Evolutionary conservation across 441 rosid genomes (phyloP), one percentile per base, ranked within the genome.

Genomic region (Gossypium laxum): DNA sequence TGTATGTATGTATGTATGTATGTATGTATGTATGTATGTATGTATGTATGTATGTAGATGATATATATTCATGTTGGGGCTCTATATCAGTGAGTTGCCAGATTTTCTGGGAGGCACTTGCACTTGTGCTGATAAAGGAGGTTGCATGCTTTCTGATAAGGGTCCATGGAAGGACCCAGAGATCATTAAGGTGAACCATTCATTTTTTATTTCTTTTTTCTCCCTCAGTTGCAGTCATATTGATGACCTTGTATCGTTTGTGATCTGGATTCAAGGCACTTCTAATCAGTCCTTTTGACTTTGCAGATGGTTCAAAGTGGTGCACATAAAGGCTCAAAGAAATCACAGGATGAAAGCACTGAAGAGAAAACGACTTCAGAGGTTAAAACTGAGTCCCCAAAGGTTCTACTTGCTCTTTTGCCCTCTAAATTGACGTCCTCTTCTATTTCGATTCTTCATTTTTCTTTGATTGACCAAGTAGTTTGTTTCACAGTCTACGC

Each of bases 131-230:
- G 92, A 85, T 71, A 78, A 82, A 43, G 93, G 98, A 69, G 97
- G 97, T 22, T 93, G 98, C 61, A 81, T 91, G 96, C 85, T 83
- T 30, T 90, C 97, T 50, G 96, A 93, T 80, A 93, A 91, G 79
- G 97, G 96, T 69, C 93, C 97, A 26, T 93, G 97, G 98, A 89
- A 90, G 65, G 84, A 90, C 75, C 80, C 82, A 52, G 97, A 87
- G 56, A 81, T 90, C 63, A 15, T 93, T 72, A 90, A 84, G 93
- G 96, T 93, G 61, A 62, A 8, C n/a, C 70, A 12, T 18, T 21
- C 14, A 3, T 3, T 14, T 30, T 11, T 69, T 12, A 32, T 17
- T 52, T 14, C 54, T 52, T 67, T 52, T 72, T 55, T 2, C 11
- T 60, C 26, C 32, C 17, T 26, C 43, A 32, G 22, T 18, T 32